These are phyloP conservation scores for Knoxia roxburghii DNA, from an alignment of 257 asterid species.

Conservation along the genomic window DNA sequence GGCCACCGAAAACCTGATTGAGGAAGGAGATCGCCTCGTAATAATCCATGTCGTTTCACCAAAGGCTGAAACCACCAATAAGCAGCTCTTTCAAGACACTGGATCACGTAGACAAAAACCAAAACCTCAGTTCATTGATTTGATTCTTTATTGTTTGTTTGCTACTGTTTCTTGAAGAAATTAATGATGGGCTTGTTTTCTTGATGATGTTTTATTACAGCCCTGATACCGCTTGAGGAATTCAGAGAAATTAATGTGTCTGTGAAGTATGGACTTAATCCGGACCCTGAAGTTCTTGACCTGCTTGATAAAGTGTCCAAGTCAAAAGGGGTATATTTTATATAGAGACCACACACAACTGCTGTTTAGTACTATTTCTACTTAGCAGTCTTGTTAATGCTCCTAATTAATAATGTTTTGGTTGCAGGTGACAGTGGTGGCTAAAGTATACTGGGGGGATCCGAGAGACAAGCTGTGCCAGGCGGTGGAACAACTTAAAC, in stretches of 20 bases:
- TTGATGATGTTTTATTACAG: conserved; percentile 25
- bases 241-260: conserved; percentile 50
- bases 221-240: conserved; percentile 70
- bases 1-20: conserved; percentile 57
- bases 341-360: too few relatives aligned
- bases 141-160: not conserved
- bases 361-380: too few relatives aligned
- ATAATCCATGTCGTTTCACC: conserved; percentile 70
- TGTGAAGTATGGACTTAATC: conserved; percentile 57
- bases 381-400: too few relatives aligned
- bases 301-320: conserved; percentile 52
- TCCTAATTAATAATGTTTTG: too few relatives aligned
- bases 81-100: conserved; percentile 67
- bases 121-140: not conserved
- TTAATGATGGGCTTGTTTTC: not conserved
- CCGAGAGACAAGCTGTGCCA: conserved; percentile 67
- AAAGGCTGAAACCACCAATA: conserved; percentile 53
- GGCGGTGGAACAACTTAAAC: conserved; percentile 62
- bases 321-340: conserved; percentile 31
- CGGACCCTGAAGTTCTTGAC: conserved; percentile 69
- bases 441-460: conserved; percentile 89
- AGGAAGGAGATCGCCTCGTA: conserved; percentile 49
- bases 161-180: not conserved
- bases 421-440: conserved; percentile 52
- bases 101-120: conserved; percentile 95